Base-by-base conservation (phyloP, 2,329 filamentous ascomycete species). In the Paecilomyces variotii region DNA sequence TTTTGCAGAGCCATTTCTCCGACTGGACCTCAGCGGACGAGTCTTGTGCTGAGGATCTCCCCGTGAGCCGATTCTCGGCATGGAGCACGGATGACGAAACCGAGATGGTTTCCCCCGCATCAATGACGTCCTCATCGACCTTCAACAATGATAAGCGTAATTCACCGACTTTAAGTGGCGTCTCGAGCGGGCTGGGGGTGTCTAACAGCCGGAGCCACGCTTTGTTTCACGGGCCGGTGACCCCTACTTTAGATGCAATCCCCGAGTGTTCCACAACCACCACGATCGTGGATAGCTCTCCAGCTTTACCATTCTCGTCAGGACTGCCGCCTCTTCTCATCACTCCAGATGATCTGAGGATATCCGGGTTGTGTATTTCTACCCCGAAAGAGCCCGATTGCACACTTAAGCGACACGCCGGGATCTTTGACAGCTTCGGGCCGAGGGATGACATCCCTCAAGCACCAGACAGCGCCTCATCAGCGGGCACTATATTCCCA, bases 1-100 rank as follows among this genome's bases (percentile, higher is more conserved):
- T 68, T 27, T 61, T 72, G 7, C 68, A 64, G n/a, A 78, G 76
- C 58, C 74, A 73, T 57, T 78, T 78, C 58, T 79, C 76, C 1
- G 72, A 72, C 55, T 71, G 74, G 62, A 74, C 67, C 3, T 65
- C 70, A 27, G 72, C 70, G 1, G 69, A 67, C 28, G 69, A 68
- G 12, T 74, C 74, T 14, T 59, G 61, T 27, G 61, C 59, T 30
- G 64, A 67, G 34, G 74, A 70, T 2, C 63, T 65, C 4, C 66
- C 65, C 28, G 68, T 73, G 54, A 66, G 74, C 56, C 73, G 67
- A 5, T 77, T 76, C 55, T 76, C 74, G 0, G 70, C 74, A 63
- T 76, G 72, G 70, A 75, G 72, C 56, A 73, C 72, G 10, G 50
- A 52, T 26, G 27, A 26, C 5, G 73, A 75, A 56, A 71, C 69